Evolutionary conservation across 495 filamentous ascomycete species (phyloP), one percentile per base, ranked within the genome.

Genomic region (Tuber melanosporum): DNA sequence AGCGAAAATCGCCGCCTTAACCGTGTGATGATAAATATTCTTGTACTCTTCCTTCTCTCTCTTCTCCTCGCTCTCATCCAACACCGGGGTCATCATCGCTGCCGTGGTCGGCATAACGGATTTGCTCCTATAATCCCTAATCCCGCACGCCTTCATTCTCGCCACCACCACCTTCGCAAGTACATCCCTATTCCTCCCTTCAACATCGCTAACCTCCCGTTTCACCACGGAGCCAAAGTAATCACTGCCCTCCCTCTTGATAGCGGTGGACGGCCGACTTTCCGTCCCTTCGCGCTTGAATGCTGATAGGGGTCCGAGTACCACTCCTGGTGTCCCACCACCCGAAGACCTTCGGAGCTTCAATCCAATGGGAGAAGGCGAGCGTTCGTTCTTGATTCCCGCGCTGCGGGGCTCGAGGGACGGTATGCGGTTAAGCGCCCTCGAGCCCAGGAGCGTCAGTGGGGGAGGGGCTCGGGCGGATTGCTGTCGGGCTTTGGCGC

Each of bases 1-100:
- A 22, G 81, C 75, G 77, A 83, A 83, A 73, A 75, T 71, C 42
- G 78, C 81, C 1, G 81, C 78, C 32, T 80, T 83, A 42, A 76
- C 74, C 17, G 81, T 80, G 42, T 83, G 81, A 52, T 83, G 66
- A 66, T 80, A 83, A 12, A 83, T 74, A 49, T 79, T 72, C 47
- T 83, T 83, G 70, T 82, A 83, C 73, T 83, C 81, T 49, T 82
- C 81, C 71, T 81, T 82, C 71, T 82, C 81, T n/a, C 52, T 81
- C 73, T 76, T 80, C 39, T 62, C 74, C 72, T 80, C 74, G 15
- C 70, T 66, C 45, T 78, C 80, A 70, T 80, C 77, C 22, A 71
- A 71, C 36, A 71, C 77, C 12, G 78, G 73, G 41, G 71, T 57
- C 42, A 62, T 69, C 5, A 52, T 73, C 15, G 44, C 66, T 12